A percentile compares a stretch with the other conserved stretches of the same genome.
Conservation (phyloP, 495 filamentous ascomycete genomes). For the Elaphomyces granulatus region DNA sequence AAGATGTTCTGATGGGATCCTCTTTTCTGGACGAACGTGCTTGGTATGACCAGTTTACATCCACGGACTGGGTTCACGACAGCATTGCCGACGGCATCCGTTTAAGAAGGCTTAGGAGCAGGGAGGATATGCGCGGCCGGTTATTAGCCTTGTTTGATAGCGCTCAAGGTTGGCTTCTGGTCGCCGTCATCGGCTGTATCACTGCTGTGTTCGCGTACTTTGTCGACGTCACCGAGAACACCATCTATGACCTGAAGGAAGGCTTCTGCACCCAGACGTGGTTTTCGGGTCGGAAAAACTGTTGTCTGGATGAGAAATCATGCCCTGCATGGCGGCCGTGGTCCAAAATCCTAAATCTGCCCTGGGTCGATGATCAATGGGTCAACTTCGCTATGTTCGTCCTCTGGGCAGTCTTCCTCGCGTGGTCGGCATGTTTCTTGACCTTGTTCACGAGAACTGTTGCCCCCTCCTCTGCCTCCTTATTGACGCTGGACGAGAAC, state of each 20-base stretch:
- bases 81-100: slow-evolving; percentile 89
- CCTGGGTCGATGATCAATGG: slow-evolving; percentile 40
- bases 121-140: slow-evolving; percentile 75
- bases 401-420: slow-evolving; percentile 50
- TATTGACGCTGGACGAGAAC: slow-evolving; percentile 83
- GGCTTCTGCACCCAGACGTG: slow-evolving; percentile 67
- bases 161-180: slow-evolving; percentile 87
- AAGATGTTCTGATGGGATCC: slow-evolving; percentile 35
- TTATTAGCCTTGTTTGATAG: slow-evolving; percentile 67
- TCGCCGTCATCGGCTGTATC: slow-evolving; percentile 77
- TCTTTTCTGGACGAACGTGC: slow-evolving; percentile 67
- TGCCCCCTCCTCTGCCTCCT: slow-evolving; percentile 71
- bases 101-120: slow-evolving; percentile 61
- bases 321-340: slow-evolving; percentile 67
- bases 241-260: slow-evolving; percentile 78
- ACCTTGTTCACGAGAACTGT: slow-evolving; percentile 82
- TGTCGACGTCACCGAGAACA: slow-evolving; percentile 72
- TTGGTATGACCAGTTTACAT: slow-evolving; percentile 99
- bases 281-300: slow-evolving; percentile 59
- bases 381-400: slow-evolving; percentile 69
- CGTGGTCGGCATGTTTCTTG: slow-evolving; percentile 60
- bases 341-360: slow-evolving; percentile 48
- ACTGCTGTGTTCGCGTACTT: slow-evolving; percentile 78
- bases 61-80: slow-evolving; percentile 97
- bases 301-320: slow-evolving; percentile 48